Evolutionary conservation across 768 basidiomycete genomes (phyloP).

Genomic region (Aureoboletus auriporus): DNA sequence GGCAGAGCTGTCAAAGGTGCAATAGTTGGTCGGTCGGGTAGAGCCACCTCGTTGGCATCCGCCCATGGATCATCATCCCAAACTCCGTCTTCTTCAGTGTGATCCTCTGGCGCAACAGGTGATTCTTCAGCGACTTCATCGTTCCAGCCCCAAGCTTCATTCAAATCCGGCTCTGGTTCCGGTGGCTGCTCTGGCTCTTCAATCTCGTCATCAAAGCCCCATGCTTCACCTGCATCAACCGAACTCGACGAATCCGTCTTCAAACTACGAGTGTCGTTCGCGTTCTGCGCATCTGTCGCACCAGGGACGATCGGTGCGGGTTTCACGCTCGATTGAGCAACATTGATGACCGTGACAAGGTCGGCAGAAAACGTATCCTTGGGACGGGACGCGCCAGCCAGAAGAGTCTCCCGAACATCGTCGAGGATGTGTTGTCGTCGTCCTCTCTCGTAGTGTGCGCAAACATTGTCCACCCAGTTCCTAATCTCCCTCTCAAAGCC

Average conservation of each 20-base stretch:
- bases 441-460: slow-evolving; percentile 75
- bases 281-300: slow-evolving; percentile 41
- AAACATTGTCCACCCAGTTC: slow-evolving; percentile 64
- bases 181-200: slow-evolving; percentile 20
- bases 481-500: slow-evolving; percentile 51
- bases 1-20: slow-evolving; percentile 21
- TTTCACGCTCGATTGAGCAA: not conserved
- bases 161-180: slow-evolving; percentile 37
- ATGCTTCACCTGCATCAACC: slow-evolving; percentile 34
- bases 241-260: slow-evolving; percentile 24
- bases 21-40: slow-evolving; percentile 28
- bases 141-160: slow-evolving; percentile 78
- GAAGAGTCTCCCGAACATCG: slow-evolving; percentile 50
- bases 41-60: slow-evolving; percentile 34
- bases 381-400: slow-evolving; percentile 22
- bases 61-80: slow-evolving; percentile 77
- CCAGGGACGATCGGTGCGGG: not conserved
- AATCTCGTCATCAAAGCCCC: slow-evolving; percentile 53
- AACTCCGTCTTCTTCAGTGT: slow-evolving; percentile 39
- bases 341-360: slow-evolving; percentile 5
- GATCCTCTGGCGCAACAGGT: slow-evolving; percentile 22
- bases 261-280: slow-evolving; percentile 38
- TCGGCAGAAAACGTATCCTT: slow-evolving; percentile 28
- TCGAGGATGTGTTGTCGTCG: slow-evolving; percentile 66
- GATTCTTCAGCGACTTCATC: slow-evolving; percentile 35